A percentile compares a stretch with the other conserved stretches of the same genome.
Conservation (phyloP, 305 asterid genomes). For the Withania somnifera region DNA sequence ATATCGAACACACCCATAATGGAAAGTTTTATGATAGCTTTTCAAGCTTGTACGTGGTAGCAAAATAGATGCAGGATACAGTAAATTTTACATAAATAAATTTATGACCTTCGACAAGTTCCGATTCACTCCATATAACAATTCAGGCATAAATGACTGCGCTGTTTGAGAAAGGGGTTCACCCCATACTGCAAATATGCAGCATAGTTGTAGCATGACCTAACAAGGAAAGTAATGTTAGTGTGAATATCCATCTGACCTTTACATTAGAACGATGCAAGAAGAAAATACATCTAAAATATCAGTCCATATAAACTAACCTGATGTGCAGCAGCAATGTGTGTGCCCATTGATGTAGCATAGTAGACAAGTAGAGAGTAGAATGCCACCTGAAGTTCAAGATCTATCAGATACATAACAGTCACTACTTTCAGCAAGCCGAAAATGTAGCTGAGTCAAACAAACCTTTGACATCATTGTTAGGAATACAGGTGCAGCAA, state of each 20-base stretch:
- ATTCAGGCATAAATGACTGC: constrained; percentile 87
- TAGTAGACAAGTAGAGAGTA: constrained; percentile 81
- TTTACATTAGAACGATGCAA: not conserved
- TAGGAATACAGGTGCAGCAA: constrained; percentile 89
- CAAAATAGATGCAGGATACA: not conserved
- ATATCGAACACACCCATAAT: too few relatives aligned
- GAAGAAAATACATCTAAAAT: not conserved
- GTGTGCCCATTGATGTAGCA: constrained; percentile 81
- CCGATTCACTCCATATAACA: constrained; percentile 63
- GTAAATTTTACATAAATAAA: not conserved
- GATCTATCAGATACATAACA: constrained; percentile 14
- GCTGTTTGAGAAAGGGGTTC: constrained; percentile 97
- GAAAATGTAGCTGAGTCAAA: constrained; percentile 8
- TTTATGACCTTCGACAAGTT: constrained; percentile 58
- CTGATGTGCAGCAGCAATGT: constrained; percentile 84
- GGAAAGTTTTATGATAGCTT: not conserved
- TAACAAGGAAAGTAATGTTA: constrained; percentile 15
- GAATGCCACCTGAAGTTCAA: constrained; percentile 49
- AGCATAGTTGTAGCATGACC: constrained; percentile 86
- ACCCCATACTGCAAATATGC: constrained; percentile 76
- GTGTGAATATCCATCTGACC: not conserved
- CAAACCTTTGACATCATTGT: constrained; percentile 92
- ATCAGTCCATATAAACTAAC: constrained; percentile 22
- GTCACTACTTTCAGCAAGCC: constrained; percentile 1
- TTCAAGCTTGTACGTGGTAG: not conserved